A percentile compares a stretch with the other conserved stretches of the same genome.
Evolutionary conservation across 345 rosid species (phyloP).

Genomic region (Euphorbia pulcherrima): DNA sequence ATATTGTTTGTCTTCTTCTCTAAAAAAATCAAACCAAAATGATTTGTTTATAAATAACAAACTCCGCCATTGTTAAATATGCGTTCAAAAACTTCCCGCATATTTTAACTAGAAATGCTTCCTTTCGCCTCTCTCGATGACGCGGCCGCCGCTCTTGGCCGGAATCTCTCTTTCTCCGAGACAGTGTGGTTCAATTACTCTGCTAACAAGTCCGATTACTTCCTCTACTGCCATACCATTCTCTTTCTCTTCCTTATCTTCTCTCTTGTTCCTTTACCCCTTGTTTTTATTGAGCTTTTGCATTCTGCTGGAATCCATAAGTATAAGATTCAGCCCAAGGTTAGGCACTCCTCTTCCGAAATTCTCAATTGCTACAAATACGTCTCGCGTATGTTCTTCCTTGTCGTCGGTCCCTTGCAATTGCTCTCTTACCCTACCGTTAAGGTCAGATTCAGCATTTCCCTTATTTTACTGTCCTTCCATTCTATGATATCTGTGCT

Average conservation of each 20-base stretch:
- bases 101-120: slow-evolving; percentile 49
- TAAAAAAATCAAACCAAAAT: no score
- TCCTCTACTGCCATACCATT: slow-evolving; percentile 76
- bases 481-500: not conserved
- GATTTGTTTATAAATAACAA: not conserved
- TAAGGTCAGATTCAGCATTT: slow-evolving; percentile 44
- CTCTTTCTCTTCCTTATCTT: slow-evolving; percentile 62
- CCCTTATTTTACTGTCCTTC: no score
- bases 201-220: slow-evolving; percentile 71
- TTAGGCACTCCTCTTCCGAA: slow-evolving; percentile 49
- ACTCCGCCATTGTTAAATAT: slow-evolving; percentile 2
- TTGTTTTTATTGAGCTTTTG: slow-evolving; percentile 45
- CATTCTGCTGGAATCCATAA: slow-evolving; percentile 48
- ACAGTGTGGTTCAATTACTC: slow-evolving; percentile 83
- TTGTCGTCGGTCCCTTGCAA: slow-evolving; percentile 85
- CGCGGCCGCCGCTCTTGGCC: slow-evolving; percentile 61
- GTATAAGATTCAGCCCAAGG: slow-evolving; percentile 91
- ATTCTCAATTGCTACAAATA: slow-evolving; percentile 67
- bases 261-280: slow-evolving; percentile 69
- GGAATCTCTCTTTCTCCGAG: slow-evolving; percentile 68
- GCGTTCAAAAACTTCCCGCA: slow-evolving; percentile 32
- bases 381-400: slow-evolving; percentile 64
- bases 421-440: slow-evolving; percentile 75
- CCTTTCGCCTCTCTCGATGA: slow-evolving; percentile 60
- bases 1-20: not conserved